Conservation (phyloP, 345 rosid species). For the Ceriops decandra region DNA sequence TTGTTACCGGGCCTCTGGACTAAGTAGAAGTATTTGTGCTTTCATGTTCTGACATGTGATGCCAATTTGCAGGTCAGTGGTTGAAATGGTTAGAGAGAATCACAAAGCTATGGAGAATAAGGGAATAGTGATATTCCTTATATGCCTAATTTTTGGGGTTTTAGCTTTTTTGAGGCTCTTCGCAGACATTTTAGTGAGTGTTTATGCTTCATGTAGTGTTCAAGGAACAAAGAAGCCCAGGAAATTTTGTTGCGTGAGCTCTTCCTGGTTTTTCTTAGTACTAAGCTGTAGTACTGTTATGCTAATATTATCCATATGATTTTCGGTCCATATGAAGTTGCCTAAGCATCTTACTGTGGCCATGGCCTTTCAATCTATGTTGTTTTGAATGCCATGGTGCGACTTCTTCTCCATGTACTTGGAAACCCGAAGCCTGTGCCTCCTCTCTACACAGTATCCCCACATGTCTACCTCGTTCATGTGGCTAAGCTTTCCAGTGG, state of each 20-base stretch:
- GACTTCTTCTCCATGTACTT: slow-evolving; percentile 1
- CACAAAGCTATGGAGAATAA: slow-evolving; percentile 68
- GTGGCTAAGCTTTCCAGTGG: slow-evolving; percentile 12
- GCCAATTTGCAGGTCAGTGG: slow-evolving; percentile 42
- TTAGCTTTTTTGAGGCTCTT: slow-evolving; percentile 47
- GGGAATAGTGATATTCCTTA: slow-evolving; percentile 56
- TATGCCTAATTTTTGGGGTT: slow-evolving; percentile 53
- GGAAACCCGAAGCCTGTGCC: slow-evolving; percentile 14
- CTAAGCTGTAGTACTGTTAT: slow-evolving; percentile 42
- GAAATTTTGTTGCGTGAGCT: slow-evolving; percentile 56
- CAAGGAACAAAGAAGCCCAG: slow-evolving; percentile 32
- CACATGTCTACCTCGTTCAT: slow-evolving; percentile 9
- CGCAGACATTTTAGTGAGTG: slow-evolving; percentile 39
- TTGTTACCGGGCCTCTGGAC: too few relatives aligned
- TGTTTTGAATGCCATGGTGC: too few relatives aligned
- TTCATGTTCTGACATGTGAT: slow-evolving; percentile 6
- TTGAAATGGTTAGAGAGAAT: slow-evolving; percentile 48
- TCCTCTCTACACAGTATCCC: slow-evolving; percentile 15
- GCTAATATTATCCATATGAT: slow-evolving; percentile 46
- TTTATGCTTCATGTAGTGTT: slow-evolving; percentile 29
- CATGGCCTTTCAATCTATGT: too few relatives aligned
- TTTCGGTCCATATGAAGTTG: neutral
- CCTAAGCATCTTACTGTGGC: neutral
- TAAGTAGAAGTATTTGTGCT: neutral
- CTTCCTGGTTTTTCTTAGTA: slow-evolving; percentile 54